Percentiles rank a stretch among this genome's conserved stretches.
Conservation (phyloP, 192 early-diverging fungal genomes). For the Mortierella claussenii region DNA sequence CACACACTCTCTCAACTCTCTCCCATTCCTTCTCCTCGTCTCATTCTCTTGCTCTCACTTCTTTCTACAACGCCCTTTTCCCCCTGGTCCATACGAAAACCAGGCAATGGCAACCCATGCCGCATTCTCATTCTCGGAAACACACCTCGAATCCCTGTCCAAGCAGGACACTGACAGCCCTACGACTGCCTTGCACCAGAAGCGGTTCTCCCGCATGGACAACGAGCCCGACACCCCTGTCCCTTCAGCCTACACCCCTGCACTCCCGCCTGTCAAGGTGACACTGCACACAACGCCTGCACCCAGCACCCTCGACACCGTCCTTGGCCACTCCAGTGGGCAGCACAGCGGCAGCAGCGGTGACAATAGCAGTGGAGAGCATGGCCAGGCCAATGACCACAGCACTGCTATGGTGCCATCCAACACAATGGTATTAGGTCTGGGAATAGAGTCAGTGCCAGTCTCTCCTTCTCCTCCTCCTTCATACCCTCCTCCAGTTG, state of each 20-base stretch:
- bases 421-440: too few species aligned
- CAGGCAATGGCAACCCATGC: conserved; percentile 1
- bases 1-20: conserved; percentile 1
- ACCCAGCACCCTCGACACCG: neutral
- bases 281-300: neutral
- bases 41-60: neutral
- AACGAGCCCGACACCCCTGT: conserved; percentile 3
- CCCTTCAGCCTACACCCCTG: conserved; percentile 9
- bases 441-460: conserved; percentile 1
- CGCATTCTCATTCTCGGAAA: too few species aligned
- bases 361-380: too few species aligned
- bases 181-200: neutral
- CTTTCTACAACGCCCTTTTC: neutral
- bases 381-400: too few species aligned
- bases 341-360: too few species aligned
- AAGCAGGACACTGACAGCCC: neutral
- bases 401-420: too few species aligned
- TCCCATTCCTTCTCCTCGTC: neutral
- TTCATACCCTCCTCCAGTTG: neutral
- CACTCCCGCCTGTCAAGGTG: neutral
- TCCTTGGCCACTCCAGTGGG: neutral
- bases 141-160: too few species aligned
- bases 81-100: neutral
- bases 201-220: conserved; percentile 10
- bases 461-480: conserved; percentile 8